Evolutionary conservation across 2,329 filamentous ascomycete species (phyloP), one percentile per base, ranked within the genome.

Genomic region (Stachybotrys chartarum): DNA sequence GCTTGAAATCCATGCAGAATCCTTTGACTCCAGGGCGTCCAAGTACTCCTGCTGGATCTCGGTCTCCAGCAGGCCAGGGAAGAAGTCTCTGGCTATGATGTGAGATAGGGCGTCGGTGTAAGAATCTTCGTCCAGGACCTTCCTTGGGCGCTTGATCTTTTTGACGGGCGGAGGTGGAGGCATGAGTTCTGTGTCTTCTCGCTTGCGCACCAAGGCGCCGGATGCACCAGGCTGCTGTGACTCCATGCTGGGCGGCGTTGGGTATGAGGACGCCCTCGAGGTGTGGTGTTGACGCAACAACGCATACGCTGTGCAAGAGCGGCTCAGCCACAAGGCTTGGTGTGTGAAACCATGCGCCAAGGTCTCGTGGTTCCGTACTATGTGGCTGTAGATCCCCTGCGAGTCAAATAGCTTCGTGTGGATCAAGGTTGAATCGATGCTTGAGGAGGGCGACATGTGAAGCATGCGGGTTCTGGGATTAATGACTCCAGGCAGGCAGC

Each of bases 51-150:
- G 86, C 69, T 97, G 91, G 1, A 87, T 87, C 64, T 96, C 86
- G 14, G 86, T 86, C 69, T 97, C 91, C 5, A 92, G 76, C 0
- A 99, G 79, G 0, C 93, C 94, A 0, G 94, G 94, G 66, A 97
- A 99, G 77, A 96, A 99, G 77, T 99, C 94, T 61, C 94, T 86
- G 10, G 91, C 90, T 59, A 99, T 96, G 67, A 99, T 97, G 63
- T 94, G 87, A 0, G 92, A 96, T 31, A 99, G 79, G 1, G 90
- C 88, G 56, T 91, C 85, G 2, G 91, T 94, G 71, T 99, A 99
- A 54, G 88, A 85, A 63, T 99, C 93, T 78, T 99, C 94, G 70
- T 96, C 91, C 31, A 99, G 82, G 31, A 97, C 85, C 59, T 87
- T 88, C 59, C 87, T 85, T 0, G 94, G 94, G 53, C 94, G 83